phyloP scores from a whole-genome alignment of 2,329 filamentous ascomycete genomes.

The Aspergillus udagawae region DNA sequence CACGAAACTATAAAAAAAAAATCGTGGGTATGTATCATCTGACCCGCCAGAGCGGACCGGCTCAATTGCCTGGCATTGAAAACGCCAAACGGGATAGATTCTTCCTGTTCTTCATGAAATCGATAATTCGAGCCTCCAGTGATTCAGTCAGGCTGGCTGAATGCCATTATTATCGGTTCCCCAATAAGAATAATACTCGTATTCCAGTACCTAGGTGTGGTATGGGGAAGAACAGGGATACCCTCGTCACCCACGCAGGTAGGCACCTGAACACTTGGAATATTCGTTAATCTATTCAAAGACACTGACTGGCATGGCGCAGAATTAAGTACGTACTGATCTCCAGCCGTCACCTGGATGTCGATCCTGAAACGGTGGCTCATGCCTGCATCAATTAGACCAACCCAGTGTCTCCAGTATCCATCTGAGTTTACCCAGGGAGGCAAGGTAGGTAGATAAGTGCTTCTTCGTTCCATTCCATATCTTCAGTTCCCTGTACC shows the following conservation, averaged over 20 bases:
- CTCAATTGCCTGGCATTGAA: not conserved
- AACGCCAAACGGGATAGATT: not conserved
- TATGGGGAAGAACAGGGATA: constrained; percentile 10
- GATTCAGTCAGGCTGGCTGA: not conserved
- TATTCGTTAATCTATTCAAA: not conserved
- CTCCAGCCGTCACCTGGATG: constrained; percentile 10
- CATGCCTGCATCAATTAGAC: not conserved
- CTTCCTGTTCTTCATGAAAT: not conserved
- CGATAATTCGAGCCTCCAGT: not conserved
- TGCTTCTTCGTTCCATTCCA: not conserved
- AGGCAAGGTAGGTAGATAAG: not conserved
- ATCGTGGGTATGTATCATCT: not conserved
- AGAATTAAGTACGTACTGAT: not conserved
- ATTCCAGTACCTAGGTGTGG: not conserved
- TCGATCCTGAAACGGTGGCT: constrained; percentile 7
- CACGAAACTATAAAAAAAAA: not conserved
- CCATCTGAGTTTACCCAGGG: not conserved
- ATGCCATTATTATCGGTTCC: not conserved
- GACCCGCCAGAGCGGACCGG: constrained; percentile 1
- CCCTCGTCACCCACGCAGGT: constrained; percentile 19
- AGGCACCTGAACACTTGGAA: constrained; percentile 16
- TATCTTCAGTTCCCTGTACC: not conserved
- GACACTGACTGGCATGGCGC: not conserved
- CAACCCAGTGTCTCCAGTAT: not conserved
- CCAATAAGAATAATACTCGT: not conserved